These are phyloP conservation scores for Blumeria graminis DNA, from an alignment of 2,329 filamentous ascomycete genomes.

Conservation along the genomic window DNA sequence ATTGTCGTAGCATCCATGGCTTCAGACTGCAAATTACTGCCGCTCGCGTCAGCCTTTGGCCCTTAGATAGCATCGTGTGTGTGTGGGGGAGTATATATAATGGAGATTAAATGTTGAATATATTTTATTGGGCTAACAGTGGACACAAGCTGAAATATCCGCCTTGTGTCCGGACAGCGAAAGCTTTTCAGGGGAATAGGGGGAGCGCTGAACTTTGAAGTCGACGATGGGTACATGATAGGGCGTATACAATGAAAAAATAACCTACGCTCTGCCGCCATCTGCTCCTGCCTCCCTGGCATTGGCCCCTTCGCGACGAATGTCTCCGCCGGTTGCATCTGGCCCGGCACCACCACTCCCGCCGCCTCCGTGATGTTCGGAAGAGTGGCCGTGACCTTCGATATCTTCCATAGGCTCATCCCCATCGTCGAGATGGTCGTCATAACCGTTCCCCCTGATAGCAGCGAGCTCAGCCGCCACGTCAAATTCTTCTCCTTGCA, in stretches of 20 bases:
- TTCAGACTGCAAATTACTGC: conserved; percentile 15
- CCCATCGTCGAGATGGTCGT: conserved; percentile 34
- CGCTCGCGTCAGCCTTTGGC: no score
- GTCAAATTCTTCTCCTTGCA: conserved; percentile 77
- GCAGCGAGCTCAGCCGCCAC: conserved; percentile 47
- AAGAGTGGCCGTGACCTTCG: conserved; percentile 35
- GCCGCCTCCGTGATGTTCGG: conserved; percentile 32
- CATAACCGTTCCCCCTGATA: conserved; percentile 25
- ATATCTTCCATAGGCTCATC: conserved; percentile 63
- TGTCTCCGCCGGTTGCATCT: conserved; percentile 72
- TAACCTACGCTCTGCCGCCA: conserved; percentile 97
- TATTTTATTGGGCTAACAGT: no score
- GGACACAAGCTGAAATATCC: no score
- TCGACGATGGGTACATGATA: no score
- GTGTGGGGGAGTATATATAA: no score
- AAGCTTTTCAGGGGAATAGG: no score
- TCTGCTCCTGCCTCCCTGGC: conserved; percentile 85
- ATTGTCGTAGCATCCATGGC: conserved; percentile 45
- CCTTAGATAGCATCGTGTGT: no score
- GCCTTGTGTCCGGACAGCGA: no score
- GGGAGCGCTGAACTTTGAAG: no score
- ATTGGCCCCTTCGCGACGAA: conserved; percentile 70
- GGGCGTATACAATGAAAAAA: conserved; percentile 8
- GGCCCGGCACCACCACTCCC: conserved; percentile 56
- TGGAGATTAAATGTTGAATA: no score